Evolutionary conservation across 768 basidiomycete species (phyloP).

Genomic region (Pisolithus microcarpus): DNA sequence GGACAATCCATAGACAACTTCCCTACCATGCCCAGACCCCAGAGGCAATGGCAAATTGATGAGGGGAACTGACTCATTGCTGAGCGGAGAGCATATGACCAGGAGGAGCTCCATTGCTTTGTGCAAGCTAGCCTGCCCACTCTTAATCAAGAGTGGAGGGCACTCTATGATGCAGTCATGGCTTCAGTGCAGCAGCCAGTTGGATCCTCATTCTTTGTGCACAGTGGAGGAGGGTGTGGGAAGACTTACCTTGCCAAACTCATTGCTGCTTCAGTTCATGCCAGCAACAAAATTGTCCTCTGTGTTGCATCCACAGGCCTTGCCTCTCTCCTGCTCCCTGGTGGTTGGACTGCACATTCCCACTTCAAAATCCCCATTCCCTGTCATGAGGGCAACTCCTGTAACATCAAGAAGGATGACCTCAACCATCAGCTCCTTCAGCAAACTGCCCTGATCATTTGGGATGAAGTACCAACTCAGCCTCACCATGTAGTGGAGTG

Average conservation of each 20-base stretch:
- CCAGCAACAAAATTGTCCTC: conserved; percentile 29
- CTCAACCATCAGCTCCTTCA: too few relatives aligned
- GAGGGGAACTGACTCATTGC: conserved; percentile 14
- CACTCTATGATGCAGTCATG: conserved; percentile 22
- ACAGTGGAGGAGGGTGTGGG: too few relatives aligned
- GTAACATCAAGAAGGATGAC: conserved; percentile 29
- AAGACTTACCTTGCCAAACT: too few relatives aligned
- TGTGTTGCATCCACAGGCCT: conserved; percentile 48
- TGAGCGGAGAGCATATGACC: conserved; percentile 4
- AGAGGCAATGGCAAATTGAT: conserved; percentile 11
- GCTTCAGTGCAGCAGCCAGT: too few relatives aligned
- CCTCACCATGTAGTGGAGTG: too few relatives aligned
- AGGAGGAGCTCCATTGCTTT: conserved; percentile 3
- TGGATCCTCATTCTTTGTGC: too few relatives aligned
- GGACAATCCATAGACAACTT: not conserved
- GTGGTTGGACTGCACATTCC: conserved; percentile 42
- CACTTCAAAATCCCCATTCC: conserved; percentile 41
- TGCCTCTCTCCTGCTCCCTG: conserved; percentile 35
- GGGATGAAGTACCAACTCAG: too few relatives aligned
- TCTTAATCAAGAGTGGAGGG: conserved; percentile 26
- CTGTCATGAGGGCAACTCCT: conserved; percentile 21
- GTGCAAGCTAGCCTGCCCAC: conserved; percentile 4
- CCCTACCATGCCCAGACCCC: not conserved
- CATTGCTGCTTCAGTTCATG: too few relatives aligned
- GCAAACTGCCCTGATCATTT: too few relatives aligned